These are phyloP conservation scores for Corchorus olitorius DNA, from an alignment of 345 rosid species.

Conservation along the genomic window DNA sequence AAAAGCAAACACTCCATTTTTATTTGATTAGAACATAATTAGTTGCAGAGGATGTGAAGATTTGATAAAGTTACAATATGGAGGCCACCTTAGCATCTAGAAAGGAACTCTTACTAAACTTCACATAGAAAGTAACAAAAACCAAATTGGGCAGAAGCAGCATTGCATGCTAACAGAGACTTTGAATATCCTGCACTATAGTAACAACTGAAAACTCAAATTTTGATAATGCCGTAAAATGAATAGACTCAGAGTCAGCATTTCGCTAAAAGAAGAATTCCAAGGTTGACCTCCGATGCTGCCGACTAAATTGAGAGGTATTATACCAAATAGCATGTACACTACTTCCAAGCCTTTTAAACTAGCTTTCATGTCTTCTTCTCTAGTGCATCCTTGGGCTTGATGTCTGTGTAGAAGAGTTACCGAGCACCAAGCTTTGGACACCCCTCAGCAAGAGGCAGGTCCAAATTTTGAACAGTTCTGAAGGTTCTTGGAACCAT, in stretches of 20 bases:
- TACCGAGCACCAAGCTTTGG: conserved; percentile 64
- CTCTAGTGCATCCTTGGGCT: not conserved
- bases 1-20: not conserved
- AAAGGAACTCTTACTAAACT: not conserved
- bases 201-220: not conserved
- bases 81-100: not conserved
- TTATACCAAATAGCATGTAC: not conserved
- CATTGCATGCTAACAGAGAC: not conserved
- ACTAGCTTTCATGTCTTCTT: not conserved
- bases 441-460: conserved; percentile 84
- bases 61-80: not conserved
- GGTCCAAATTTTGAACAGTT: conserved; percentile 66
- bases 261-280: not conserved
- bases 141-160: not conserved
- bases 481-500: conserved; percentile 84
- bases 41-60: not conserved
- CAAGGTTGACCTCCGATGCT: not conserved
- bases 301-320: not conserved
- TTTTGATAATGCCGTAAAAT: not conserved
- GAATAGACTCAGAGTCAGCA: not conserved
- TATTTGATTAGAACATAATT: no score
- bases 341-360: not conserved
- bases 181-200: not conserved
- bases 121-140: not conserved
- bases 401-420: not conserved